Evolutionary conservation across 2,329 filamentous ascomycete genomes (phyloP).

Genomic region (Apiospora arundinis): DNA sequence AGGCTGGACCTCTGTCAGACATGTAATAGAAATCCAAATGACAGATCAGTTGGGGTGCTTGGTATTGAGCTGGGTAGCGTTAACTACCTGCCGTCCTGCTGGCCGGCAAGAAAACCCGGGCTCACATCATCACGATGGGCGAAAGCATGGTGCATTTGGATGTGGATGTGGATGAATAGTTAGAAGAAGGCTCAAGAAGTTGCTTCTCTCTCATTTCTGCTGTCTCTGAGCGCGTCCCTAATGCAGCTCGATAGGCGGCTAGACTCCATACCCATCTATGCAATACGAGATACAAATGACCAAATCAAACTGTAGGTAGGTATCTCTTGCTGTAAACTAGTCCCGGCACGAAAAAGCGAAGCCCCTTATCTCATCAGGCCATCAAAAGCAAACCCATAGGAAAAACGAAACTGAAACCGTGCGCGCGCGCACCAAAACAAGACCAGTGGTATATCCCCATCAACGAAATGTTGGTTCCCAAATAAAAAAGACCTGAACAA

Average conservation of each 20-base stretch:
- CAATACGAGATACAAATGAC: slow-evolving; percentile 11
- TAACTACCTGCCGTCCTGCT: background rate
- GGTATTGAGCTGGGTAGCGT: background rate
- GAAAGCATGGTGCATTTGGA: background rate
- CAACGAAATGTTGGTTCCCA: background rate
- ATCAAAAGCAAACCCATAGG: slow-evolving; percentile 8
- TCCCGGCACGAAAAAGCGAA: background rate
- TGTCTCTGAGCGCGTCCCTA: background rate
- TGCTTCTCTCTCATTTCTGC: slow-evolving; percentile 13
- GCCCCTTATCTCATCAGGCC: slow-evolving; percentile 6
- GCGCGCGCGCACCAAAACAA: slow-evolving; percentile 2
- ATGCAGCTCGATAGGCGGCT: background rate
- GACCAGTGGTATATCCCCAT: slow-evolving; percentile 23
- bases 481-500: slow-evolving; percentile 8
- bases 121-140: background rate
- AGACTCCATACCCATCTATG: background rate
- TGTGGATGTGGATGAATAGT: background rate
- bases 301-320: slow-evolving; percentile 14
- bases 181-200: background rate
- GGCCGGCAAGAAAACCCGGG: background rate
- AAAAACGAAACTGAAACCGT: slow-evolving; percentile 10
- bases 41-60: background rate
- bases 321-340: slow-evolving; percentile 8
- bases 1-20: background rate
- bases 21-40: background rate